Evolutionary conservation across 2,329 filamentous ascomycete species (phyloP), one percentile per base, ranked within the genome.

Genomic region (Exophiala viscosa): DNA sequence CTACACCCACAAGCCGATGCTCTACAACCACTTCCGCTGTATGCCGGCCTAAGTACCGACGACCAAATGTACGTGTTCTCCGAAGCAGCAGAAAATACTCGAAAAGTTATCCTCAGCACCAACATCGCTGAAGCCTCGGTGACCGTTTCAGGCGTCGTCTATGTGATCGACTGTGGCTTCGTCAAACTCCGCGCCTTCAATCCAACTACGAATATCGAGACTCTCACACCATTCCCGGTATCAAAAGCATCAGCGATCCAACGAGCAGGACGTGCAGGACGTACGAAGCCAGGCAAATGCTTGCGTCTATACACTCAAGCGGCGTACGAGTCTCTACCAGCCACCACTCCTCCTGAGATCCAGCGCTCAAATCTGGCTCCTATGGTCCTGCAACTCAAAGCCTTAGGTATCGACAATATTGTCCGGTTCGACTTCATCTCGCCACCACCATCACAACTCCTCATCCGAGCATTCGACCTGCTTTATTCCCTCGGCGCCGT

Each of bases 91-190:
- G 84, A 88, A 55, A 86, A 91, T 54, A 91, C 85, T 1, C 82
- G 93, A 38, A 97, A 97, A 67, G 87, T 96, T 35, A 88, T 99
- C 33, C 85, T 96, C 60, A 87, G 89, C 3, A 97, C 93, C 53
- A 97, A 97, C 67, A 96, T 97, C 59, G 90, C 93, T 10, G 93
- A 99, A 74, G 92, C 93, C 3, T 96, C 90, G 1, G 87, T 99
- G 39, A 97, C 93, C 13, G 95, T 97, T 50, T 86, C 93, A 48
- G 90, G 90, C 2, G 91, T 97, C 55, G 85, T 90, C 49, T 95
- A 89, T 65, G 92, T 99, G 5, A 75, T 97, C 45, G 93, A 99
- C 69, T 85, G 83, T 48, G 93, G 93, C 1, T 96, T 89, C 66
- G 90, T 95, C 60, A 97, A 97, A 68, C 76, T 96, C 15, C 83